Base-by-base conservation (phyloP, 2,329 filamentous ascomycete species). In the Cadophora sp. region DNA sequence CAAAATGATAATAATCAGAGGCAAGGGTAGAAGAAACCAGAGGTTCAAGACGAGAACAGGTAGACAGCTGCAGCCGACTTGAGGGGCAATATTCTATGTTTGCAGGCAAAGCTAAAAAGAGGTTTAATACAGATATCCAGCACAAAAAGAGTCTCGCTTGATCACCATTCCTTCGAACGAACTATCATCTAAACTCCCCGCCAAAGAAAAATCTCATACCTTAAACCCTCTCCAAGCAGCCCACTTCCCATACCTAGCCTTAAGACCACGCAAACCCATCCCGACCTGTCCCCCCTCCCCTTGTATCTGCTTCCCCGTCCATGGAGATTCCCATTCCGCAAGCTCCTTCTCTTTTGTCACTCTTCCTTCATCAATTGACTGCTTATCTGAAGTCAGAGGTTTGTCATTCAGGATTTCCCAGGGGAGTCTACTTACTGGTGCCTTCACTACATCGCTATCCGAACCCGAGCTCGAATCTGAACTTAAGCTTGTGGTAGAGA, bases 141-240 rank as follows among this genome's bases (percentile, higher is more conserved):
- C 45, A n/a, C 45, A 48, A 48, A 20, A 43, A 24, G 22, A 58
- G 55, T 39, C 55, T 41, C 59, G 59, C 47, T 53, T 53, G 59
- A 62, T 62, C 59, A 62, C 45, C 59, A 41, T 62, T 18, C 45
- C 39, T 24, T 22, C 20, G 33, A 53, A 53, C 27, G 48, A 53
- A 62, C 59, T 62, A 51, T 62, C 59, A 51, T 53, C 59, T 62
- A 33, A 53, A 51, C 45, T 53, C 30, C 14, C 39, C 14, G 33
- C 9, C 30, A 51, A 41, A n/a, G n/a, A 20, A 22, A 22, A 22
- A 48, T 7, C 20, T 27, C 30, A 41, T 22, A n/a, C 27, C 20
- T 53, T 43, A 41, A n/a, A 53, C n/a, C 14, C n/a, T 22, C 47
- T 51, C 59, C 59, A 50, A n/a, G 47, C 45, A 24, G 20, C 47